Evolutionary conservation across 495 filamentous ascomycete genomes (phyloP).

Genomic region (Chaetomidium leptoderma): DNA sequence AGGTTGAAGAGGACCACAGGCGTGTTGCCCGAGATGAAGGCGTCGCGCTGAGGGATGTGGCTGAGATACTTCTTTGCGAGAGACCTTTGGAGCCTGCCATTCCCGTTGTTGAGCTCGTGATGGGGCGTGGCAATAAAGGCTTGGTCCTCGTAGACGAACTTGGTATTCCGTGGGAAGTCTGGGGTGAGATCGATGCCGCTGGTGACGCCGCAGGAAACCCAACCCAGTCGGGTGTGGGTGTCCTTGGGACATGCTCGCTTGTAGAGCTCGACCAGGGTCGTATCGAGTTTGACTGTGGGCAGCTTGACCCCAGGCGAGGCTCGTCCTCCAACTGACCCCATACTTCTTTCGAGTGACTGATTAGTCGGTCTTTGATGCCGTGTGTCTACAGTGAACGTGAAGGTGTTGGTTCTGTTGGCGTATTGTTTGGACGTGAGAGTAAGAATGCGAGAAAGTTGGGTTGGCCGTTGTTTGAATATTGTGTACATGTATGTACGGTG

Average conservation of each 20-base stretch:
- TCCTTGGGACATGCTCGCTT: conserved; percentile 13
- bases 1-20: conserved; percentile 28
- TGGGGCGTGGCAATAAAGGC: conserved; percentile 43
- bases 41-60: conserved; percentile 33
- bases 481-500: too few relatives aligned
- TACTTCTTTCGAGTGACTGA: not conserved
- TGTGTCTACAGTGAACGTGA: too few relatives aligned
- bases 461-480: too few relatives aligned
- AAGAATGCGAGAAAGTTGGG: too few relatives aligned
- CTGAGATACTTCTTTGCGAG: conserved; percentile 29
- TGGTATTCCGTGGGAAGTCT: conserved; percentile 31
- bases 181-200: conserved; percentile 23
- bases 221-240: conserved; percentile 19
- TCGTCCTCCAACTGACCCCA: conserved; percentile 15
- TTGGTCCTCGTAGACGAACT: conserved; percentile 35
- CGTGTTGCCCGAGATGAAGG: conserved; percentile 30
- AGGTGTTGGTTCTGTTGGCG: too few relatives aligned
- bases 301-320: conserved; percentile 13
- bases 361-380: not conserved
- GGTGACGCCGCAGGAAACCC: conserved; percentile 28
- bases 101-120: conserved; percentile 45
- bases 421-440: too few relatives aligned
- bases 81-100: conserved; percentile 28
- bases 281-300: conserved; percentile 31
- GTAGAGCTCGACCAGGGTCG: conserved; percentile 34